These are phyloP conservation scores for Talaromyces sp. DNA, from an alignment of 2,329 filamentous ascomycete genomes.

Conservation along the genomic window DNA sequence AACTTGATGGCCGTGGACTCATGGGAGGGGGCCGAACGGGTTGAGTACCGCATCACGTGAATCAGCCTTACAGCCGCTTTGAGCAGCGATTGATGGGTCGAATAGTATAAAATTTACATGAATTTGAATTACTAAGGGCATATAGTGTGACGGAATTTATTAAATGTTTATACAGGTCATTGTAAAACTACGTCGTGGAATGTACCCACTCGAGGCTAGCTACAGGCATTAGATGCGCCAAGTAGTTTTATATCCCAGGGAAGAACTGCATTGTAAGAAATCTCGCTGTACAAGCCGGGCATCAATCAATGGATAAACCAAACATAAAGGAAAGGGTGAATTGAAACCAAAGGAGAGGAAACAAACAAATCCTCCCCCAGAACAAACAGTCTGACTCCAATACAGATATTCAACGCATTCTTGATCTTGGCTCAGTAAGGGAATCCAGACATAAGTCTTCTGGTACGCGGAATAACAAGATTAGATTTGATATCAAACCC, in stretches of 20 bases:
- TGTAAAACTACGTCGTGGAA: too few species aligned
- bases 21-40: slow-evolving; percentile 14
- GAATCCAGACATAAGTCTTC: neutral
- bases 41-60: slow-evolving; percentile 23
- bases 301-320: slow-evolving; percentile 7
- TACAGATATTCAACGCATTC: neutral
- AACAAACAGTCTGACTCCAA: slow-evolving; percentile 1
- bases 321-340: neutral
- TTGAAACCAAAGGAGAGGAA: slow-evolving; percentile 2
- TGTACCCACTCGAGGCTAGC: neutral
- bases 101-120: neutral
- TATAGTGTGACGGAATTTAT: neutral
- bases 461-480: neutral
- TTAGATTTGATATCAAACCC: neutral
- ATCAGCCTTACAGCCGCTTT: slow-evolving; percentile 18
- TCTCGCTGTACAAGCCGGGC: slow-evolving; percentile 22
- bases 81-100: neutral
- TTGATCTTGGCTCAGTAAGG: neutral
- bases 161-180: too few species aligned
- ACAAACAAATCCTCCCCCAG: neutral
- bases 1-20: slow-evolving; percentile 15
- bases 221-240: neutral
- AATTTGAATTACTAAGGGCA: neutral
- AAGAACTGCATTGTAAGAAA: slow-evolving; percentile 14
- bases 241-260: neutral